Base-by-base conservation (phyloP, 805 yeast species). In the Scheffersomyces stipitis region DNA sequence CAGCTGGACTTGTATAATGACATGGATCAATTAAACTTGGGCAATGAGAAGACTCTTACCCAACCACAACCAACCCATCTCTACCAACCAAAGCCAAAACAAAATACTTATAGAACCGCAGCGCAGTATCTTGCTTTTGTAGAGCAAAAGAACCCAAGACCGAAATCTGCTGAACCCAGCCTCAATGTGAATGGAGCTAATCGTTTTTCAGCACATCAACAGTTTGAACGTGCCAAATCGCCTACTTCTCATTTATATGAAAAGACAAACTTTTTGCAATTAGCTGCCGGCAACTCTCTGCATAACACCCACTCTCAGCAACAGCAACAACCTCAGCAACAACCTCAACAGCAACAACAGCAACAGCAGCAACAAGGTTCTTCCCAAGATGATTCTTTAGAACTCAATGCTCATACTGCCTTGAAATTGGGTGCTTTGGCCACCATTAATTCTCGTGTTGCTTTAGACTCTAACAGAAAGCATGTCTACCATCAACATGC, bases 341-440 rank as follows among this genome's bases (percentile, higher is more conserved):
- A 26, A 18, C 34, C 15, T 12, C 37, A 34, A 8, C 37, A 27
- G 31, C 37, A 28, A 17, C 33, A 27, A 16, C 31, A 33, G 12
- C 30, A 23, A 12, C 37, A 26, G 15, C 36, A 33, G 26, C 33
- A 13, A 14, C 31, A 34, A 30, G 34, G 44, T 38, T 26, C 37
- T n/a, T 15, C 4, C n/a, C 46, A 55, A 5, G 62, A 60, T 28
- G 56, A 52, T 6, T 40, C 52, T 9, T 34, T 45, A 38, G 64
- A 58, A 30, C 27, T 58, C 26, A 52, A 58, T 29, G 53, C 64
- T n/a, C 64, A 62, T 38, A 58, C 64, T 12, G 75, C 77, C n/a
- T 60, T 76, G 58, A 81, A 81, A 52, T 61, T 81, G 45, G 83
- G 84, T 4, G 87, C 87, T 0, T 66, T 81, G 38, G 75, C 81